Conservation (phyloP, 257 asterid species). For the Plectranthus barbatus region DNA sequence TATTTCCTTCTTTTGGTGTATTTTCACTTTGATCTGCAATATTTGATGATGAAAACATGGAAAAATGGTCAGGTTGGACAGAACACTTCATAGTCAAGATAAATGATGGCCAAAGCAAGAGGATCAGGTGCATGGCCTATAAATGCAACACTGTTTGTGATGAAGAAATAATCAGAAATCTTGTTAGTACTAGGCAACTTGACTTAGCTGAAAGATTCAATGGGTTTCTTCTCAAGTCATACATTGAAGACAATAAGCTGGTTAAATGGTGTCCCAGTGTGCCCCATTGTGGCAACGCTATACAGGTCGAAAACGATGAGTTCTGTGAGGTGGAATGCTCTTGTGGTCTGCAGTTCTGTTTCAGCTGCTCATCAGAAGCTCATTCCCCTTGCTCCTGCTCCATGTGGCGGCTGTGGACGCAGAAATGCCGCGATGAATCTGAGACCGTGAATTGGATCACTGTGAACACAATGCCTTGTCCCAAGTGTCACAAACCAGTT, state of each 20-base stretch:
- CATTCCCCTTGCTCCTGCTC: slow-evolving; percentile 97
- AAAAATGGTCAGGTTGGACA: slow-evolving; percentile 68
- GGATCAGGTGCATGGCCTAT: slow-evolving; percentile 93
- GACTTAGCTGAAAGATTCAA: slow-evolving; percentile 88
- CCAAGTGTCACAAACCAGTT: slow-evolving; percentile 89
- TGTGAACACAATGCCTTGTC: slow-evolving; percentile 85
- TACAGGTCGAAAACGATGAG: slow-evolving; percentile 73
- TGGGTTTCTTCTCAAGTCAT: slow-evolving; percentile 87
- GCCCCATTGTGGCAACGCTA: slow-evolving; percentile 98
- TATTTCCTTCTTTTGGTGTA: slow-evolving; percentile 7
- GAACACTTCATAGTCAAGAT: slow-evolving; percentile 89
- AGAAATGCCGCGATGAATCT: slow-evolving; percentile 92
- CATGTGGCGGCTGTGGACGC: slow-evolving; percentile 90
- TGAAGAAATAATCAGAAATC: slow-evolving; percentile 55
- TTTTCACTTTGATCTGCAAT: background rate
- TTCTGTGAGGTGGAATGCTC: slow-evolving; percentile 94
- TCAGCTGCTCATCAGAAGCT: slow-evolving; percentile 80
- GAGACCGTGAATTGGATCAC: slow-evolving; percentile 92
- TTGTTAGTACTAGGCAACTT: slow-evolving; percentile 54
- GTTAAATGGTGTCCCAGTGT: slow-evolving; percentile 96
- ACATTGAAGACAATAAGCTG: slow-evolving; percentile 92
- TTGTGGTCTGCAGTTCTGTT: slow-evolving; percentile 91
- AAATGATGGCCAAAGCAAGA: slow-evolving; percentile 95
- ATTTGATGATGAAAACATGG: background rate
- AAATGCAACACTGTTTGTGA: slow-evolving; percentile 86